phyloP scores from a whole-genome alignment of 257 asterid genomes.

The Fraxinus pennsylvanica region DNA sequence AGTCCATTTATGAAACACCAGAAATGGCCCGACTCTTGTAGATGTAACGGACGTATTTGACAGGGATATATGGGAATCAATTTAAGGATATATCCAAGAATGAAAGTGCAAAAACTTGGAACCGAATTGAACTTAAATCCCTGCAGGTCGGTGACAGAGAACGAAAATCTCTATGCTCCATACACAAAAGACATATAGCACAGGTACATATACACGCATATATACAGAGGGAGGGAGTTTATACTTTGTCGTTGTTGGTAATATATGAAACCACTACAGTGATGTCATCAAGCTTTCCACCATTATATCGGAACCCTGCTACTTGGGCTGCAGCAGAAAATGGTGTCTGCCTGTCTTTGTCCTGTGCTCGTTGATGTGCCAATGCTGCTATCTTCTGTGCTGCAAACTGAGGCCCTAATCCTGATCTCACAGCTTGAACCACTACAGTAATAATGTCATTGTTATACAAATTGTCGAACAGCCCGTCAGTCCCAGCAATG shows the following conservation, averaged over 20 bases:
- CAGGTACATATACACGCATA: not conserved
- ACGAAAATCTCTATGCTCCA: not conserved
- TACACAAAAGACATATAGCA: not conserved
- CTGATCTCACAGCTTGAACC: conserved; percentile 84
- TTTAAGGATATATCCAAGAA: not conserved
- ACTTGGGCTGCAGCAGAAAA: conserved; percentile 94
- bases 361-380: conserved; percentile 88
- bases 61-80: not conserved
- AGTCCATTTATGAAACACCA: not conserved
- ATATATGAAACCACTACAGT: conserved; percentile 83
- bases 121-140: not conserved
- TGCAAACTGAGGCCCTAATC: conserved; percentile 78
- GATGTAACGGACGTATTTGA: not conserved
- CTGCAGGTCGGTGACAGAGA: not conserved
- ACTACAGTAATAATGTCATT: conserved; percentile 76
- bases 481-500: conserved; percentile 94
- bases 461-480: conserved; percentile 88
- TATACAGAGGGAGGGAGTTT: conserved; percentile 9
- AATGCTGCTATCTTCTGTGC: conserved; percentile 90
- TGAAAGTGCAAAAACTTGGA: not conserved
- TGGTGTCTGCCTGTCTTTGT: conserved; percentile 86
- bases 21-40: not conserved
- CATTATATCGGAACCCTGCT: conserved; percentile 85
- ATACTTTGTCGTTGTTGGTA: conserved; percentile 60
- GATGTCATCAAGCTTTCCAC: conserved; percentile 94